Conservation (phyloP, 164 flowering plant species). For the Taxillus chinensis region DNA sequence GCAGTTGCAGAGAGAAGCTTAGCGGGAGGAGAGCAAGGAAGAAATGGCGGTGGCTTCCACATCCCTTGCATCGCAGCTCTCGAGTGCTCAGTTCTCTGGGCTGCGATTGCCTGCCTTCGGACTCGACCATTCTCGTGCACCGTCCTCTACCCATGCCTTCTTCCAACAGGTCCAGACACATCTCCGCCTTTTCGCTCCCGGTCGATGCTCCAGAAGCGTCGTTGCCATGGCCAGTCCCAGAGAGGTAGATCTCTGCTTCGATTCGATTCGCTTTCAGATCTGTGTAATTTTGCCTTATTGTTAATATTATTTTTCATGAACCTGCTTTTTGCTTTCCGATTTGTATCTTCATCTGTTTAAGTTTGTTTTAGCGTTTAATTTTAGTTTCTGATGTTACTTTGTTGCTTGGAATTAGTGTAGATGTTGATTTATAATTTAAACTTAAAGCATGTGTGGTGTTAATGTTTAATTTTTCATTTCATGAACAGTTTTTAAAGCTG, state of each 20-base stretch:
- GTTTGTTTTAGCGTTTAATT: too few relatives aligned
- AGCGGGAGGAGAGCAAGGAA: too few relatives aligned
- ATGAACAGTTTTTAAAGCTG: too few relatives aligned
- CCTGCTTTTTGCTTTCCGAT: too few relatives aligned
- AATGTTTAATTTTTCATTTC: too few relatives aligned
- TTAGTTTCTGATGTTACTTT: too few relatives aligned
- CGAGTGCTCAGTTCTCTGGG: constrained; percentile 36
- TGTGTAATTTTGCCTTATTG: neutral
- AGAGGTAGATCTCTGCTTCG: constrained; percentile 32
- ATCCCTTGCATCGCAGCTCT: constrained; percentile 39
- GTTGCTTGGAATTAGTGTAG: too few relatives aligned
- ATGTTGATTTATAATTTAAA: too few relatives aligned
- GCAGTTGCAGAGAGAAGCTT: neutral
- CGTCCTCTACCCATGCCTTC: constrained; percentile 24
- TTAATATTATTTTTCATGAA: too few relatives aligned
- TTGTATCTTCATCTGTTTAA: too few relatives aligned
- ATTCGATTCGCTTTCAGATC: neutral
- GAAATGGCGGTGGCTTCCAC: constrained; percentile 62
- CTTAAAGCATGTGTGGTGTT: too few relatives aligned
- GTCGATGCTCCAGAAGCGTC: constrained; percentile 28
- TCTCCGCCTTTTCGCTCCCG: constrained; percentile 36
- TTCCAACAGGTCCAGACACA: constrained; percentile 32
- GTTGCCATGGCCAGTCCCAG: constrained; percentile 87
- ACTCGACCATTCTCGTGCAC: constrained; percentile 27
- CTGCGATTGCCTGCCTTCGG: constrained; percentile 32